Percentiles rank a stretch among this genome's conserved stretches.
phyloP scores from a whole-genome alignment of 352 stramenopile genomes.

The Proteromonas lacertae region DNA sequence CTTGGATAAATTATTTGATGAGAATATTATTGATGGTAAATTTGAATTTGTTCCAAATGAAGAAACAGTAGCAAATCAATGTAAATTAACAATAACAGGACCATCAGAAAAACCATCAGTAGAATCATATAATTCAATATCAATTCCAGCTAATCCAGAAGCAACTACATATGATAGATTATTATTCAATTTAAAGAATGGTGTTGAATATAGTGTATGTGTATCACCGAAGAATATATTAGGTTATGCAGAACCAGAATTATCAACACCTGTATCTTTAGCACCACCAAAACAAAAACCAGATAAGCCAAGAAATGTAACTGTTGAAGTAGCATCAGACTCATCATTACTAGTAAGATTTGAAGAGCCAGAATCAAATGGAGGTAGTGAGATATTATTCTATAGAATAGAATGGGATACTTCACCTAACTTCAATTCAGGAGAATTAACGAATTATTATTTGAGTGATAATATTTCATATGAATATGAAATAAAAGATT shows the following conservation, averaged over 20 bases:
- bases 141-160: conserved; percentile 8
- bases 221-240: conserved; percentile 31
- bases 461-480: conserved; percentile 35
- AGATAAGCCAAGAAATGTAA: conserved; percentile 23
- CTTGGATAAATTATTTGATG: conserved; percentile 38
- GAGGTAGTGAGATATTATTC: conserved; percentile 50
- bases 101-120: conserved; percentile 8
- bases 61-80: background rate
- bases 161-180: conserved; percentile 11
- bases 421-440: conserved; percentile 24
- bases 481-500: conserved; percentile 25
- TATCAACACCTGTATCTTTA: conserved; percentile 27
- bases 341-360: conserved; percentile 32
- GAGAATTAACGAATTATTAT: conserved; percentile 20
- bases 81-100: conserved; percentile 7
- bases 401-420: conserved; percentile 75
- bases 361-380: conserved; percentile 39
- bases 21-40: conserved; percentile 7
- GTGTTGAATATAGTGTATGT: conserved; percentile 20
- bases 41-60: conserved; percentile 1
- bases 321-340: conserved; percentile 17
- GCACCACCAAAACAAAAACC: conserved; percentile 49
- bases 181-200: conserved; percentile 18
- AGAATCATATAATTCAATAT: conserved; percentile 9
- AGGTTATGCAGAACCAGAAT: conserved; percentile 31